Base-by-base conservation (phyloP, 2,329 filamentous ascomycete species). In the Ceratocystis alfenasii region DNA sequence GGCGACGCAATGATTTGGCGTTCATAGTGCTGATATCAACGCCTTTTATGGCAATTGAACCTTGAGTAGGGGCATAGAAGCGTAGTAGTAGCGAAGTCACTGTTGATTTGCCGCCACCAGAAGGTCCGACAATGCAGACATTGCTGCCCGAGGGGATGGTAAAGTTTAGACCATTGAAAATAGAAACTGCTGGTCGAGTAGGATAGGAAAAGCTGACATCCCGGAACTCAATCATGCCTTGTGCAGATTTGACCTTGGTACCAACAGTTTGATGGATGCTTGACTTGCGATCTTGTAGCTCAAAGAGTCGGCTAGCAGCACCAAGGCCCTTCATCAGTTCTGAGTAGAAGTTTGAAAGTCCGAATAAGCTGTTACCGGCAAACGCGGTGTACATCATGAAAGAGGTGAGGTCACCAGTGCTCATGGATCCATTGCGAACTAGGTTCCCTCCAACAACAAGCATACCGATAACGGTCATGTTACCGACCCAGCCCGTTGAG, bases 301-400 rank as follows among this genome's bases (percentile, higher is more conserved):
- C 94, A 72, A 99, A 99, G 1, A 99, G 80, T 68, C 94, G 88
- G 72, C 88, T 95, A n/a, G 94, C 94, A 53, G 94, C 94, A 72
- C 95, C 94, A 3, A 96, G 93, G 53, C 95, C 95, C 76, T 99
- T 99, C 94, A 99, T 99, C 68, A 99, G 81, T 74, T 99, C 94
- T 0, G 92, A 96, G 76, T 96, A 99, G 77, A 99, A 99, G 66
- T 89, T 90, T 3, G 91, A 96, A 1, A 99, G 80, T 3, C 94
- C 94, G 71, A 97, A 96, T 69, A 99, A 83, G 75, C 90, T 95
- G 62, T 89, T 94, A 2, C 85, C 85, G 5, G 85, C 84, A 74
- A 86, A 97, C 2, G 90, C 93, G 2, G 92, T 95, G 75, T 97
- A 99, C 93, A 99, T 97, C 78, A 99, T 83, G 76, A 99, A 99